These are phyloP conservation scores for Cytospora leucostoma DNA, from an alignment of 2,329 filamentous ascomycete genomes.

Conservation along the genomic window DNA sequence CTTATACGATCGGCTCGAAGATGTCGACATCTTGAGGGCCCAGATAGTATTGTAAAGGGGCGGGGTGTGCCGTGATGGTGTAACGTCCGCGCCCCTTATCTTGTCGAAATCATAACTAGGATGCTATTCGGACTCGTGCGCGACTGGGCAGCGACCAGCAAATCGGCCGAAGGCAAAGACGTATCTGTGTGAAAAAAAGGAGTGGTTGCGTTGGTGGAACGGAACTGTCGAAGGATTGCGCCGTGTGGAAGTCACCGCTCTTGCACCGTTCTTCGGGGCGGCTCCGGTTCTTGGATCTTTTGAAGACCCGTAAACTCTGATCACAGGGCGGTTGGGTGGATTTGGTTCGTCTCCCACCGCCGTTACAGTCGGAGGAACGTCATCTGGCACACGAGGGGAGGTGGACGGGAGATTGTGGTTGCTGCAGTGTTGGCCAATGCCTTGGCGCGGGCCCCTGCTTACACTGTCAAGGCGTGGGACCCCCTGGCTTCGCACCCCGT, in stretches of 20 bases:
- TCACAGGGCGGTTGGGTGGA: conserved; percentile 1
- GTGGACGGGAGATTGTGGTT: background rate
- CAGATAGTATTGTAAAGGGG: conserved; percentile 2
- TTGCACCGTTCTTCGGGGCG: background rate
- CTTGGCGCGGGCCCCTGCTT: background rate
- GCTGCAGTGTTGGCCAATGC: background rate
- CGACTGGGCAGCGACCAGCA: background rate
- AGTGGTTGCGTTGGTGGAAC: background rate
- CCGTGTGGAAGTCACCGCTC: background rate
- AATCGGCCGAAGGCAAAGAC: background rate
- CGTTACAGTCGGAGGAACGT: conserved; percentile 3
- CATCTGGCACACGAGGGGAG: background rate
- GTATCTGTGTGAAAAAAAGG: background rate
- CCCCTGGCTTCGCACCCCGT: background rate
- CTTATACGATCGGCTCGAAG: conserved; percentile 50
- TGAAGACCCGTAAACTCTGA: background rate
- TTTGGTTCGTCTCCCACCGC: background rate
- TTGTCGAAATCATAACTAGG: conserved; percentile 24
- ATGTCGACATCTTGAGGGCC: conserved; percentile 50
- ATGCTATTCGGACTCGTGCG: background rate
- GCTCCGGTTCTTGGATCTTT: background rate
- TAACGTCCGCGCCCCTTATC: conserved; percentile 29
- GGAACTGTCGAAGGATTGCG: background rate
- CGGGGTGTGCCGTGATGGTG: conserved; percentile 23
- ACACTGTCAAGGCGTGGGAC: background rate